Evolutionary conservation across 495 filamentous ascomycete species (phyloP), one percentile per base, ranked within the genome.

Genomic region (Neurospora discreta): DNA sequence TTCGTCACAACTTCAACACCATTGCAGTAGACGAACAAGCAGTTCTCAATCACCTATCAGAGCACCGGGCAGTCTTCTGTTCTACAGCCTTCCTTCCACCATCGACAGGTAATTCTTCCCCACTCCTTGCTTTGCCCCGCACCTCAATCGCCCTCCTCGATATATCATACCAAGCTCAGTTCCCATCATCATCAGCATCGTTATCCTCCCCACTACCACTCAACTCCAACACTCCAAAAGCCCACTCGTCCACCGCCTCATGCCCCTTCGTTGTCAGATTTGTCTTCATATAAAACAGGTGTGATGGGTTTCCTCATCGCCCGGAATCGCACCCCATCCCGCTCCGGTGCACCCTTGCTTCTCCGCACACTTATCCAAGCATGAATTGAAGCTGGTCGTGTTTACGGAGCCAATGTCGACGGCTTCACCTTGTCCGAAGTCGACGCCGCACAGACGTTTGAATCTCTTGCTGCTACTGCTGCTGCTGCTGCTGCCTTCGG

Each of bases 201-300:
- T 23, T 20, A 23, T 26, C 20, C 20, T 58, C 46, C 11, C 52
- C 23, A 60, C 52, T 30, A 16, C 23, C 52, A 60, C 52, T 33
- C 26, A 18, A 33, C 26, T 30, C 23, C 65, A 80, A 44, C 33
- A 73, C 26, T 6, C 74, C 75, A 79, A 81, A 87, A 80, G 86
- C 72, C 87, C 84, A 72, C 69, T 71, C 16, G 67, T 78, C 71
- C 84, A 84, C 77, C 81, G 80, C 70, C 79, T 82, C 74, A 85
- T 85, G 76, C 84, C 81, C 43, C 40, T 72, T 72, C 3, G 84
- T 88, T 30, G 52, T 69, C 83, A 88, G 75, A 84, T 81, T 77
- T 82, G 82, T 82, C 86, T 90, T 81, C 86, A 89, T 58, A 80
- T 80, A 85, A 81, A 81, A 81, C 71, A n/a, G n/a, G 79, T 80